Conservation (phyloP, 148 eudicot genomes). For the Rhododendron griersonianum region DNA sequence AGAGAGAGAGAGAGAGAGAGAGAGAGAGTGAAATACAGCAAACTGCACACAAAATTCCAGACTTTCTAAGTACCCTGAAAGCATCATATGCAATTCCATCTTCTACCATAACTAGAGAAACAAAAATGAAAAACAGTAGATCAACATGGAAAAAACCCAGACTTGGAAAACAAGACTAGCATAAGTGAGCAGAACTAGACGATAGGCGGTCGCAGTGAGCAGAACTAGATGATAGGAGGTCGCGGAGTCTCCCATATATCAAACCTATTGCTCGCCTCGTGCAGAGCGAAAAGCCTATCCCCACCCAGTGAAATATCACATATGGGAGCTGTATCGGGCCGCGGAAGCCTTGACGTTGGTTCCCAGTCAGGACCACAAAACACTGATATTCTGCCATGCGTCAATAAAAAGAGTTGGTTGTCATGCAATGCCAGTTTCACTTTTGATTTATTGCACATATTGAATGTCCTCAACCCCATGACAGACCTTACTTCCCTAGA, state of each 20-base stretch:
- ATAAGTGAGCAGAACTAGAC: too few species aligned
- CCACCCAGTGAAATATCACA: slow-evolving; percentile 72
- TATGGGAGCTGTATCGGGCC: slow-evolving; percentile 30
- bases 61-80: too few species aligned
- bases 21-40: too few species aligned
- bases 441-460: slow-evolving; percentile 46
- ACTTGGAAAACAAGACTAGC: too few species aligned
- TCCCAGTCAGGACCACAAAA: slow-evolving; percentile 45
- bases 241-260: slow-evolving; percentile 69
- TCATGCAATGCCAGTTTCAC: slow-evolving; percentile 59
- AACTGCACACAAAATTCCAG: too few species aligned
- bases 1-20: too few species aligned
- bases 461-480: slow-evolving; percentile 38
- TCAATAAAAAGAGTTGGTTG: slow-evolving; percentile 48
- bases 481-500: slow-evolving; percentile 42
- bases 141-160: too few species aligned
- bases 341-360: slow-evolving; percentile 49
- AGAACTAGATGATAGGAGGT: slow-evolving; percentile 3
- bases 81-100: too few species aligned
- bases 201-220: too few species aligned
- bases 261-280: slow-evolving; percentile 60
- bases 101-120: too few species aligned
- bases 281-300: slow-evolving; percentile 67
- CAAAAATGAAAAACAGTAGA: too few species aligned
- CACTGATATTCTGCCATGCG: slow-evolving; percentile 47